phyloP scores from a whole-genome alignment of 306 rosid species.

The Nissolia schottii region DNA sequence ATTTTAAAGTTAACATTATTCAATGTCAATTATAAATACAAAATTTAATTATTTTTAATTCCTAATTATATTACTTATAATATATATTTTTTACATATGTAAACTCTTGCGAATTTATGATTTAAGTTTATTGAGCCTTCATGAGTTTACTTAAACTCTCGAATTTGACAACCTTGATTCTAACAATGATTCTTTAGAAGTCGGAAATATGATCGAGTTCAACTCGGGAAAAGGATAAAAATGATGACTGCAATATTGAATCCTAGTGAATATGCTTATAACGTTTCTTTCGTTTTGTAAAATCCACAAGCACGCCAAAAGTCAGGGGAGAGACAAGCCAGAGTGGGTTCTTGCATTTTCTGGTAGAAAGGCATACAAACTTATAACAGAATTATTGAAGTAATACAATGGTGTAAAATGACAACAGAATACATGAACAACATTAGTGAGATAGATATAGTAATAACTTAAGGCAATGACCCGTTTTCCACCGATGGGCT shows the following conservation, averaged over 20 bases:
- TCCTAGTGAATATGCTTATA: neutral
- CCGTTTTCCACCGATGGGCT: conserved; percentile 9
- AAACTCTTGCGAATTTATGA: too few relatives aligned
- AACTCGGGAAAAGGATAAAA: neutral
- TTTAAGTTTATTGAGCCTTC: too few relatives aligned
- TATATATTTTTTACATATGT: too few relatives aligned
- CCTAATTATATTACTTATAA: too few relatives aligned
- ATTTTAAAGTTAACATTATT: too few relatives aligned
- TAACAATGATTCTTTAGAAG: neutral
- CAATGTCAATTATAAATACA: too few relatives aligned
- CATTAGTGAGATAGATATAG: neutral
- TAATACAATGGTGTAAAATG: conserved; percentile 8
- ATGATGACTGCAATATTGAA: neutral
- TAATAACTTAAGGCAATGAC: neutral
- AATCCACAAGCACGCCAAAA: neutral
- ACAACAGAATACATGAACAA: conserved; percentile 14
- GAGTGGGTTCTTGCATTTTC: neutral
- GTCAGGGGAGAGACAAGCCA: neutral
- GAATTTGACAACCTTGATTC: too few relatives aligned
- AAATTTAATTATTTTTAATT: too few relatives aligned
- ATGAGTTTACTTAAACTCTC: too few relatives aligned
- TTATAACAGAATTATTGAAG: neutral
- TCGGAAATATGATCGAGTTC: neutral
- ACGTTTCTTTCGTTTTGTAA: neutral
- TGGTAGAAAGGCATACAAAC: neutral